These are phyloP conservation scores for Ganoderma leucocontextum DNA, from an alignment of 1,284 basidiomycete species.

Conservation along the genomic window DNA sequence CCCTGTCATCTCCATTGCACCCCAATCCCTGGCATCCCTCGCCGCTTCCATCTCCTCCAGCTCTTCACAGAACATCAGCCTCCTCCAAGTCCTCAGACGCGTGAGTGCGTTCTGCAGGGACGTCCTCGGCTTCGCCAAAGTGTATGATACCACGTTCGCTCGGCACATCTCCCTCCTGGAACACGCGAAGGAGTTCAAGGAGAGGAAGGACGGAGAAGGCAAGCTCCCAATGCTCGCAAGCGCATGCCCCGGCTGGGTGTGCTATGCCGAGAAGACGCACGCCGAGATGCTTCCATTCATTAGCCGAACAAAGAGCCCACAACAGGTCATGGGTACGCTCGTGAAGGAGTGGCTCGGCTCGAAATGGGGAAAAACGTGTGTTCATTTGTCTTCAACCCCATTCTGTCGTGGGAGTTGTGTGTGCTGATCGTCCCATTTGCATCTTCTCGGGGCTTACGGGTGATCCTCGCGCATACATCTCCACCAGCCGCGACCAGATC, in stretches of 20 bases:
- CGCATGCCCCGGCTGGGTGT: constrained; percentile 99
- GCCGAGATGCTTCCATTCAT: constrained; percentile 94
- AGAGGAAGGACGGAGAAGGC: constrained; percentile 58
- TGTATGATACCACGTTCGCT: constrained; percentile 96
- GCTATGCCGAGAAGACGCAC: constrained; percentile 98
- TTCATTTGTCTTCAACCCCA: constrained; percentile 27
- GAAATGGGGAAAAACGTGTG: constrained; percentile 73
- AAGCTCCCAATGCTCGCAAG: constrained; percentile 91
- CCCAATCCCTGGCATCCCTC: constrained; percentile 92
- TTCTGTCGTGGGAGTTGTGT: constrained; percentile 9
- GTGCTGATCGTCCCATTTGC: constrained; percentile 24
- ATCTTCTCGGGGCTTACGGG: constrained; percentile 28
- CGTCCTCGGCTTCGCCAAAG: constrained; percentile 74
- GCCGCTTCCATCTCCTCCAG: constrained; percentile 72
- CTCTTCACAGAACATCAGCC: constrained; percentile 56
- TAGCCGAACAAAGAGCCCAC: constrained; percentile 88
- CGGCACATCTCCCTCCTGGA: constrained; percentile 88
- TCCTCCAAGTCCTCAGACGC: constrained; percentile 71
- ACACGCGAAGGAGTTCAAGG: constrained; percentile 83
- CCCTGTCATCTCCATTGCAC: constrained; percentile 88
- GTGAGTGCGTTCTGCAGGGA: constrained; percentile 70
- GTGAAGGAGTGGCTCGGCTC: constrained; percentile 87
- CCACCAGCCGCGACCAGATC: constrained; percentile 75
- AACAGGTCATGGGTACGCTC: constrained; percentile 93
- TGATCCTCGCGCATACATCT: constrained; percentile 17